Evolutionary conservation across 1,284 basidiomycete species (phyloP), one percentile per base, ranked within the genome.

Genomic region (Leccinum fallax): DNA sequence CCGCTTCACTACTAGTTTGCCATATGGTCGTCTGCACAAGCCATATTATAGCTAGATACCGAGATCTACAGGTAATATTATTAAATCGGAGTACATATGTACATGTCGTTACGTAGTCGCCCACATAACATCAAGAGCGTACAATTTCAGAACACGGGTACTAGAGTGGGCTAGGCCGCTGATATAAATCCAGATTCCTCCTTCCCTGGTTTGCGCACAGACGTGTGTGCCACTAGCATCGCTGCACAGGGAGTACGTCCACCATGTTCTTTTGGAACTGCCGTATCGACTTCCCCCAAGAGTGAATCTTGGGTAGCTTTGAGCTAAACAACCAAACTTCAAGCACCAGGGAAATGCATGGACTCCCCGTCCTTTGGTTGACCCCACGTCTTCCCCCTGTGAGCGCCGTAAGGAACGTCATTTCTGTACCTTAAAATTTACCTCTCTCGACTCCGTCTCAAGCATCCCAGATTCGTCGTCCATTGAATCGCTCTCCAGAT

Each of bases 391-490:
- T 15, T 3, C 6, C 30, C 34, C 64, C 21, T 13, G 52, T 46
- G 8, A 66, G 53, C 7, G 64, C 46, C n/a, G 61, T 32, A 38
- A 66, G 46, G 5, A 52, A 36, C 11, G 5, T 15, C 62, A 66
- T 66, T 36, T 36, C 46, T 34, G 64, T 38, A 8, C 60, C 52
- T 48, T 62, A 32, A n/a, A 51, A 57, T 63, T 46, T 13, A 19
- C 36, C 26, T 66, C 65, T 32, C 32, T 63, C 21, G 21, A 52
- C 43, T 15, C 51, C 16, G 34, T 62, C 40, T 63, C 43, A 3
- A 63, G 7, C 64, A 40, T 43, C 30, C 54, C 61, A 28, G 24
- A 60, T 63, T 30, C 61, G 9, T 49, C 64, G 36, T 66, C 60
- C 10, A 10, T 34, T 4, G 40, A 43, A 19, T 51, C 38, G 1